phyloP scores from a whole-genome alignment of 2,329 filamentous ascomycete genomes.

The Stemphylium beticola region DNA sequence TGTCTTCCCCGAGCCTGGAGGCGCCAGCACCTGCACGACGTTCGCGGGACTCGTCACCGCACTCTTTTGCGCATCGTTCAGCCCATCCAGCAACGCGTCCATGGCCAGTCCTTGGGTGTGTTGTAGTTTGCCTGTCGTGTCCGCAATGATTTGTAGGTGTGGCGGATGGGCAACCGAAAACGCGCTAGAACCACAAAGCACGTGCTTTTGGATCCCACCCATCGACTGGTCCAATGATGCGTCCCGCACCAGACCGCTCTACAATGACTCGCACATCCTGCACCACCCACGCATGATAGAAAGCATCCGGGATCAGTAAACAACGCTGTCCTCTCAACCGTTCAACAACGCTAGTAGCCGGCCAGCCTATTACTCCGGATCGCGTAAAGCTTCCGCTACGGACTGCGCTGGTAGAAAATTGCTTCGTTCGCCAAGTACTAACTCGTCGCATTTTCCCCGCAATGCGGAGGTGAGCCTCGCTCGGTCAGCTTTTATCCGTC shows the following conservation, averaged over 20 bases:
- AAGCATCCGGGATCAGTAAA: too few relatives aligned
- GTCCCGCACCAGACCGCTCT: background rate
- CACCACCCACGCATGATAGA: background rate
- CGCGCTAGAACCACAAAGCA: slow-evolving; percentile 13
- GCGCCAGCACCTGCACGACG: slow-evolving; percentile 67
- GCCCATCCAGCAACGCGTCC: slow-evolving; percentile 63
- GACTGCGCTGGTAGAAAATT: background rate
- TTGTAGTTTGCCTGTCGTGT: slow-evolving; percentile 10
- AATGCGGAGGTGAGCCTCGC: slow-evolving; percentile 15
- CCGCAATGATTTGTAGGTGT: background rate
- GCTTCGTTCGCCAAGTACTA: slow-evolving; percentile 11
- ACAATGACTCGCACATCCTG: background rate
- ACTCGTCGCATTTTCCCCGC: slow-evolving; percentile 14
- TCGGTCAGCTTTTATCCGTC: slow-evolving; percentile 33
- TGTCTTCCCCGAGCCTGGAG: slow-evolving; percentile 82
- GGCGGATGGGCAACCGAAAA: background rate
- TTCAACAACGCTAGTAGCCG: background rate
- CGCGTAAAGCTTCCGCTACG: slow-evolving; percentile 11
- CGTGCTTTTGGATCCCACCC: background rate
- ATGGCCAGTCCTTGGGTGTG: slow-evolving; percentile 43
- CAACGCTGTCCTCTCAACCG: background rate
- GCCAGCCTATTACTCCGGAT: slow-evolving; percentile 1
- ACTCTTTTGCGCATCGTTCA: slow-evolving; percentile 68
- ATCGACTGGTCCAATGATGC: too few relatives aligned
- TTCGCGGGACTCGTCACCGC: slow-evolving; percentile 69